Evolutionary conservation across 1,284 basidiomycete species (phyloP), one percentile per base, ranked within the genome.

Genomic region (Irpex sp.): DNA sequence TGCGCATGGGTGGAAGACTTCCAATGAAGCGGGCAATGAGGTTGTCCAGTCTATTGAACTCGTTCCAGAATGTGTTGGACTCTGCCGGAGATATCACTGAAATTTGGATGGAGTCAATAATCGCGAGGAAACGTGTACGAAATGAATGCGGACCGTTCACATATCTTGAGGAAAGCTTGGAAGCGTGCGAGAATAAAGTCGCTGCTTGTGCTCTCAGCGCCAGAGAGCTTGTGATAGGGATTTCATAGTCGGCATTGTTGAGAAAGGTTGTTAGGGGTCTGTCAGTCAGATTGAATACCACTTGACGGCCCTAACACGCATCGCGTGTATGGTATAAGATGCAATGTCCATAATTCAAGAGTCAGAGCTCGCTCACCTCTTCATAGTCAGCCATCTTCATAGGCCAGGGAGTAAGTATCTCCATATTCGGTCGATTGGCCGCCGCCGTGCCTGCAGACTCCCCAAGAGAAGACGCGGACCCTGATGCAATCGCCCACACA

Each of bases 371-470:
- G 64, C 71, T n/a, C 58, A 74, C 73, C 62, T 69, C 64, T 64
- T 69, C 71, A 52, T 75, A 76, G 44, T 76, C 70, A 19, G 69
- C 71, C 63, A 77, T 73, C 19, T 76, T 71, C 54, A 74, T 67
- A 15, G 80, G 79, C 80, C 78, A 81, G 0, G 79, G 77, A 34
- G 77, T 77, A 62, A 80, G 77, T 49, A 81, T 71, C 36, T 68
- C 69, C 37, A 72, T 66, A 34, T 57, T 74, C 70, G 19, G 69
- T 61, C 49, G 70, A 65, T 48, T 69, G 66, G 60, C 76, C 69
- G 65, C 70, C 69, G 54, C 75, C 68, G 49, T 19, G 51, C 51
- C 31, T 4, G 31, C 11, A 38, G 36, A 38, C 55, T 34, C 55
- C 7, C 17, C 26, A 19, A 74, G 44, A n/a, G 70, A 67, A 17